Percentiles rank a stretch among this genome's conserved stretches.
These are phyloP conservation scores for Microstegium vimineum DNA, from an alignment of 176 grass and related monocot genomes.

Conservation along the genomic window DNA sequence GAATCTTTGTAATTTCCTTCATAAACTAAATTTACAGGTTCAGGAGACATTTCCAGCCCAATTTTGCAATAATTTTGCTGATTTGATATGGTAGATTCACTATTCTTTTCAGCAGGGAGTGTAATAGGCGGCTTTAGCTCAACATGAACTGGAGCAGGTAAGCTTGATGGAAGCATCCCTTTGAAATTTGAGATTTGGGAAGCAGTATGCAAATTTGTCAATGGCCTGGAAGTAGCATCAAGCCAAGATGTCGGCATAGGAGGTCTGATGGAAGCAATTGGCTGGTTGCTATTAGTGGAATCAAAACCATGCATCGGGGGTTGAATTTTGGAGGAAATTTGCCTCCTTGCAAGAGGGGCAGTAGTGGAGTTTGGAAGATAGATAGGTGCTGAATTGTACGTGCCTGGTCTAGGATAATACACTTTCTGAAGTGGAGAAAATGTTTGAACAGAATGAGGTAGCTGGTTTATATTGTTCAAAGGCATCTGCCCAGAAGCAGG, in stretches of 20 bases:
- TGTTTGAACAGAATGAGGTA: slow-evolving; percentile 27
- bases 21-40: slow-evolving; percentile 1
- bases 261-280: slow-evolving; percentile 39
- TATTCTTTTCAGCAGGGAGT: slow-evolving; percentile 29
- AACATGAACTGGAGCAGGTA: slow-evolving; percentile 28
- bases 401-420: slow-evolving; percentile 37
- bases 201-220: background rate
- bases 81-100: slow-evolving; percentile 14
- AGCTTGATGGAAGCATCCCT: background rate
- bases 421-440: slow-evolving; percentile 44
- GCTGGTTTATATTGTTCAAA: slow-evolving; percentile 36
- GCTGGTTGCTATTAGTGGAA: slow-evolving; percentile 39
- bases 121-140: slow-evolving; percentile 14
- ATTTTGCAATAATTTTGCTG: background rate
- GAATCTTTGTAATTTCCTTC: slow-evolving; percentile 15
- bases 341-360: slow-evolving; percentile 32
- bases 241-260: slow-evolving; percentile 16
- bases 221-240: slow-evolving; percentile 19
- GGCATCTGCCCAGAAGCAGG: slow-evolving; percentile 41
- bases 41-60: slow-evolving; percentile 12
- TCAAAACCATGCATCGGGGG: slow-evolving; percentile 44
- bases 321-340: slow-evolving; percentile 46
- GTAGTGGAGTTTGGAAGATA: slow-evolving; percentile 39
- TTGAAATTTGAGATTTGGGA: slow-evolving; percentile 29
- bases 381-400: slow-evolving; percentile 41